Base-by-base conservation (phyloP, 225 moss, liverwort and hornwort genomes). In the Rhytidiadelphus loreus region DNA sequence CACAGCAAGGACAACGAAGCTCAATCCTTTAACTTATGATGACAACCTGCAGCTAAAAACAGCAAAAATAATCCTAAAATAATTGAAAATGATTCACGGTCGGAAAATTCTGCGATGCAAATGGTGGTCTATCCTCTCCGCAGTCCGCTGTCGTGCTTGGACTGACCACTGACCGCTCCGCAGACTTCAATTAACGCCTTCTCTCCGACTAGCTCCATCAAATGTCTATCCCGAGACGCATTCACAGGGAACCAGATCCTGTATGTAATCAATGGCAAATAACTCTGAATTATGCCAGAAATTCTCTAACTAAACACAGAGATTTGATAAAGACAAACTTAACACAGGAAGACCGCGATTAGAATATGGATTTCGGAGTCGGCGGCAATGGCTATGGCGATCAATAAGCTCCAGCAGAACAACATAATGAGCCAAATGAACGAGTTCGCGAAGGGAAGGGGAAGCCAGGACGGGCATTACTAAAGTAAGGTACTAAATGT, bases 21-120 rank as follows among this genome's bases (percentile, higher is more conserved):
- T 17, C 23, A 70, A 30, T 24, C 57, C 35, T 84, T 65, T 18
- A 30, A 13, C 58, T 58, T 53, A 77, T 56, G 87, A 85, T 87
- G 87, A 87, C n/a, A 87, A 89, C 91, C 85, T 91, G 63, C 89
- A 89, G 89, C 87, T 26, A 12, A 44, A n/a, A 69, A 53, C 18
- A 44, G 48, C 79, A 21, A 39, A 41, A 60, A 69, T 7, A 84
- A 69, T n/a, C 75, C 55, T 28, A 75, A 23, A 69, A 30, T 59
- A 60, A 59, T 84, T 52, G 30, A 39, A 53, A 69, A 25, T 12
- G 46, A 55, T 65, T 80, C 39, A 16, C 32, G 29, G 46, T 41
- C 52, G 17, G 59, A 69, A 59, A 55, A 30, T 77, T 62, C 64
- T 43, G 41, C 17, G 41, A 65, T 55, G 24, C 16, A 63, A 62